Evolutionary conservation across 1,284 basidiomycete genomes (phyloP), one percentile per base, ranked within the genome.

Genomic region (Coriolopsis trogii): DNA sequence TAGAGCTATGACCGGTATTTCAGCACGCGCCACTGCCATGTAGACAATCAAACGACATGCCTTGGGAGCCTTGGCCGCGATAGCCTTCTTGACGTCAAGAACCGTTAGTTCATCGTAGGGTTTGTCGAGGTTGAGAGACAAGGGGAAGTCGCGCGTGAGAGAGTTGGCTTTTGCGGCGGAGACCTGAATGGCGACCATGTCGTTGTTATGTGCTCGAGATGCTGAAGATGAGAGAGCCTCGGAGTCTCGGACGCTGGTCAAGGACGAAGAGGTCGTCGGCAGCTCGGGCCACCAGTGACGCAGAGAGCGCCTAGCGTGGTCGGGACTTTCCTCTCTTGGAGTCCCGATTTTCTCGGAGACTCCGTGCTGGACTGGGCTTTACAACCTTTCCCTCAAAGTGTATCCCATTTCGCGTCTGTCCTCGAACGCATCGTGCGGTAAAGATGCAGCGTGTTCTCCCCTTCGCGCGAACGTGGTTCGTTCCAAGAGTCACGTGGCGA

Each of bases 141-240:
- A 63, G 2, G 88, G 83, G 8, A 89, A 76, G 36, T 73, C 77
- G 29, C 70, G 74, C 20, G 84, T 79, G 43, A 82, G 54, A 21
- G 75, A 71, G 47, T 58, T 68, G 47, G 73, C 76, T 47, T 76
- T 74, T 18, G 74, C 70, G 2, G 79, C 62, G 18, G 78, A 75
- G 31, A 91, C 69, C 2, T 78, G 83, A 40, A 91, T 62, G 12
- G 76, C 67, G 47, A 84, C 81, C 87, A 89, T 90, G n/a, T 33
- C 3, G 41, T 53, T 23, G 48, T 20, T 4, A 20, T 24, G 24
- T 49, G 39, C 16, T 15, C 8, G 31, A 44, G 30, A 16, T 15
- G 30, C 6, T 3, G 7, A 31, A n/a, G n/a, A n/a, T n/a, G n/a
- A n/a, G n/a, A n/a, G n/a, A n/a, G n/a, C n/a, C n/a, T n/a, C n/a